Percentiles rank a stretch among this genome's conserved stretches.
Conservation (phyloP, 176 grass and related monocot genomes). For the Pontederia paniculata region DNA sequence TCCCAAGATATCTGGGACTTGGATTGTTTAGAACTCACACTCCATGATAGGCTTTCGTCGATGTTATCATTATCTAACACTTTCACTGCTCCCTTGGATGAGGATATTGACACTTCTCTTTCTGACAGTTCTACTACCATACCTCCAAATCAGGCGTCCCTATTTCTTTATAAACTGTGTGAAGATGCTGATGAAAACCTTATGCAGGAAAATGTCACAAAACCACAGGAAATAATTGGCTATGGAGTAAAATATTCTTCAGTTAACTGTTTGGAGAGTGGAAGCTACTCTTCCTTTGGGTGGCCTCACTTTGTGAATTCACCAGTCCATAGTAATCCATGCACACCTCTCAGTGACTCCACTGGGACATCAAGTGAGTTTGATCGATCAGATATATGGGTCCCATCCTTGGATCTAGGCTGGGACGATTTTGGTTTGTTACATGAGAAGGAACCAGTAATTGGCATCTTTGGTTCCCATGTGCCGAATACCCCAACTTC, state of each 20-base stretch:
- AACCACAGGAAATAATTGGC: conserved; percentile 1
- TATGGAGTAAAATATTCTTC: conserved; percentile 12
- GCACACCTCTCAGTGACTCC: conserved; percentile 9
- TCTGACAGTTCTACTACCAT: not conserved
- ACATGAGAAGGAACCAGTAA: conserved; percentile 22
- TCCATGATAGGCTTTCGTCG: conserved; percentile 7
- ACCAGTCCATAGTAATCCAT: conserved; percentile 21
- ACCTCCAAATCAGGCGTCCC: conserved; percentile 7
- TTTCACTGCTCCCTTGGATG: not conserved
- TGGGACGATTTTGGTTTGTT: conserved; percentile 29
- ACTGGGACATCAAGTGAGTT: conserved; percentile 23
- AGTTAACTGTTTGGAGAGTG: conserved; percentile 4
- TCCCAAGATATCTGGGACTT: conserved; percentile 3
- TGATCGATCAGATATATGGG: conserved; percentile 47
- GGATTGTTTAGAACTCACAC: conserved; percentile 4
- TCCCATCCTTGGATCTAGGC: conserved; percentile 35
- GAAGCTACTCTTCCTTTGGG: conserved; percentile 15
- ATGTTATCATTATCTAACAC: conserved; percentile 9
- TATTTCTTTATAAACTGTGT: not conserved
- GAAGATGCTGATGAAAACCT: conserved; percentile 10
- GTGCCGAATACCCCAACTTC: conserved; percentile 24
- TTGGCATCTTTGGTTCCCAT: conserved; percentile 16
- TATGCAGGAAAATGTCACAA: not conserved
- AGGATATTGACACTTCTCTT: conserved; percentile 9
- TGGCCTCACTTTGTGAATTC: conserved; percentile 16